phyloP scores from a whole-genome alignment of 2,329 filamentous ascomycete genomes.

The Xylariaceae sp. region DNA sequence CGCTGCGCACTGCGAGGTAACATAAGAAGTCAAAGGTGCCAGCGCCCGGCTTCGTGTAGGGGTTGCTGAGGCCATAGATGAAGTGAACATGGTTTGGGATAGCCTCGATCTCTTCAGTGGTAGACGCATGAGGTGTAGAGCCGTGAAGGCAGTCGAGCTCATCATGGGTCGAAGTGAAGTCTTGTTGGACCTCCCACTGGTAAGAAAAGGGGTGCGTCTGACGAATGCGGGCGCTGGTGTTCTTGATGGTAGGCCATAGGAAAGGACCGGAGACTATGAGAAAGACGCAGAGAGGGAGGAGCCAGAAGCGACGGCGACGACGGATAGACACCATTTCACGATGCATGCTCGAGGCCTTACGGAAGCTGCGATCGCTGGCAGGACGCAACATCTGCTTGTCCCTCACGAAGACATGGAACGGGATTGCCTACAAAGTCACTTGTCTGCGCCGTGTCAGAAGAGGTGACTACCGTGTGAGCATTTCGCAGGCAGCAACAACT shows the following conservation, averaged over 20 bases:
- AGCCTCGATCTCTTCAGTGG: slow-evolving; percentile 14
- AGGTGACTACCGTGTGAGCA: too few relatives aligned
- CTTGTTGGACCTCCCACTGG: slow-evolving; percentile 29
- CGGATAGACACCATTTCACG: slow-evolving; percentile 9
- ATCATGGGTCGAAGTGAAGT: slow-evolving; percentile 25
- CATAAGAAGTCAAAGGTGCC: slow-evolving; percentile 33
- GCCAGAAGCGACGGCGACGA: slow-evolving; percentile 14
- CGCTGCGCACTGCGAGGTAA: slow-evolving; percentile 34
- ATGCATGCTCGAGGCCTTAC: not conserved
- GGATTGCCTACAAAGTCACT: too few relatives aligned
- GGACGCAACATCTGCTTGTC: too few relatives aligned
- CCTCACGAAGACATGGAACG: too few relatives aligned
- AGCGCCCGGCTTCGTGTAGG: slow-evolving; percentile 23
- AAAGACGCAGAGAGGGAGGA: slow-evolving; percentile 15
- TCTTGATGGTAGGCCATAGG: slow-evolving; percentile 17
- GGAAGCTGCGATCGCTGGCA: too few relatives aligned
- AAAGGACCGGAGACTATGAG: slow-evolving; percentile 19
- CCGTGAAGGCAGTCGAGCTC: slow-evolving; percentile 31
- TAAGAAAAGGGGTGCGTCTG: slow-evolving; percentile 31
- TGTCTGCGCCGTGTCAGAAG: too few relatives aligned
- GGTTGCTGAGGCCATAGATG: slow-evolving; percentile 33
- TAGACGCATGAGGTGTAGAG: slow-evolving; percentile 10
- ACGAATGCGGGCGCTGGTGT: slow-evolving; percentile 26
- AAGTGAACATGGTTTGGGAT: slow-evolving; percentile 36
- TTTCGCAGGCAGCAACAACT: too few relatives aligned